These are phyloP conservation scores for Priceomyces fermenticarens DNA, from an alignment of 805 yeast genomes.

Conservation along the genomic window DNA sequence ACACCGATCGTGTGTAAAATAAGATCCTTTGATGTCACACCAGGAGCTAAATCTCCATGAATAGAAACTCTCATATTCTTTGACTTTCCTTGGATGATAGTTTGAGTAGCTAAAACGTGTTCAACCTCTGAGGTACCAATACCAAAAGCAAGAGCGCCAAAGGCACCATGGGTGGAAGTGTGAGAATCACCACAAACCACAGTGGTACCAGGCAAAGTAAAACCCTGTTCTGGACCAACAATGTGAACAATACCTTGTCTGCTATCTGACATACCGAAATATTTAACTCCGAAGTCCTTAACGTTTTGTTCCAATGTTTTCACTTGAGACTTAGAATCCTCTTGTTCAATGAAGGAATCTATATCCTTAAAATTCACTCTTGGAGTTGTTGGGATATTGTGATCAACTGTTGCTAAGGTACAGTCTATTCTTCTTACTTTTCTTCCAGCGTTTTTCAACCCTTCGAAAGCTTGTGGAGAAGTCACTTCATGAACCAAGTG, in stretches of 20 bases:
- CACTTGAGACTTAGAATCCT: conserved; percentile 90
- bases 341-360: conserved; percentile 79
- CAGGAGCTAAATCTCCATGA: conserved; percentile 79
- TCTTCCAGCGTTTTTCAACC: conserved; percentile 84
- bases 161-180: conserved; percentile 98
- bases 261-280: conserved; percentile 89
- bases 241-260: conserved; percentile 99
- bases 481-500: conserved; percentile 98
- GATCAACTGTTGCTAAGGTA: conserved; percentile 93
- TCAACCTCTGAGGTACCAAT: conserved; percentile 99
- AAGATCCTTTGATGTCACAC: conserved; percentile 94
- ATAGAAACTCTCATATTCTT: conserved; percentile 92
- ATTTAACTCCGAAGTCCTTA: conserved; percentile 82
- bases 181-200: conserved; percentile 99
- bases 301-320: conserved; percentile 91
- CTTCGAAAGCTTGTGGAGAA: conserved; percentile 98
- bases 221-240: conserved; percentile 99
- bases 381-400: conserved; percentile 94
- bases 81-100: conserved; percentile 89
- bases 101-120: conserved; percentile 97
- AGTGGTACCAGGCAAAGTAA: conserved; percentile 97
- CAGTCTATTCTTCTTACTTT: conserved; percentile 87
- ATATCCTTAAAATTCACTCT: conserved; percentile 72
- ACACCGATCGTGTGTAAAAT: conserved; percentile 92
- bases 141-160: conserved; percentile 96